phyloP scores from a whole-genome alignment of 2,329 filamentous ascomycete species.

The Diaporthe citrichinensis region DNA sequence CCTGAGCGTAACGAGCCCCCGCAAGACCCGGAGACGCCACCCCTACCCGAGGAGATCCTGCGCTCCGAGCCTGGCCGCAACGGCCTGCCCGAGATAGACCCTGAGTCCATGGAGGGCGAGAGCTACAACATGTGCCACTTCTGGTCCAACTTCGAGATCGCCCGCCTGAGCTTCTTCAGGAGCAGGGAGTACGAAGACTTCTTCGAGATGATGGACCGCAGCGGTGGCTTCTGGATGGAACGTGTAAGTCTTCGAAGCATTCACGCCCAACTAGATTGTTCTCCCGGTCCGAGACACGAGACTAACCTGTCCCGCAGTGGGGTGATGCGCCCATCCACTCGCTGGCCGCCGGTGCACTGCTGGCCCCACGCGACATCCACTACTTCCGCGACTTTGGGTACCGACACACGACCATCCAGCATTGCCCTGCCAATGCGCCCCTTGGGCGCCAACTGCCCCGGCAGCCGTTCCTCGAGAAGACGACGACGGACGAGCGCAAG shows the following conservation, averaged over 20 bases:
- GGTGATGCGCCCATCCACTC: constrained; percentile 99
- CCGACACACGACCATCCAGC: constrained; percentile 97
- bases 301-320: constrained; percentile 76
- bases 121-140: constrained; percentile 99
- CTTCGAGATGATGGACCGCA: constrained; percentile 98
- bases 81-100: constrained; percentile 84
- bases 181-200: constrained; percentile 98
- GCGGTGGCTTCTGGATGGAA: constrained; percentile 99
- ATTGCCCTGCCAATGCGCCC: constrained; percentile 96
- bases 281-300: neutral
- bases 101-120: constrained; percentile 96
- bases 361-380: constrained; percentile 87
- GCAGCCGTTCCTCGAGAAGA: constrained; percentile 84
- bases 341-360: constrained; percentile 89
- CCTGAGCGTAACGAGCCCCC: constrained; percentile 66
- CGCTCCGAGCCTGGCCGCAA: constrained; percentile 80
- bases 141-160: constrained; percentile 99
- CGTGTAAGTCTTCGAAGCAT: constrained; percentile 69
- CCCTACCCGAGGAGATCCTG: constrained; percentile 84
- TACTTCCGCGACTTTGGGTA: constrained; percentile 99
- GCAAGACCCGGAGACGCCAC: constrained; percentile 76
- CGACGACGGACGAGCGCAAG: constrained; percentile 84
- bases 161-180: constrained; percentile 92
- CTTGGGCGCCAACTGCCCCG: constrained; percentile 82
- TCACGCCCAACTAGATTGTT: neutral